These are phyloP conservation scores for Keithomyces neogunnii DNA, from an alignment of 2,329 filamentous ascomycete species.

Conservation along the genomic window DNA sequence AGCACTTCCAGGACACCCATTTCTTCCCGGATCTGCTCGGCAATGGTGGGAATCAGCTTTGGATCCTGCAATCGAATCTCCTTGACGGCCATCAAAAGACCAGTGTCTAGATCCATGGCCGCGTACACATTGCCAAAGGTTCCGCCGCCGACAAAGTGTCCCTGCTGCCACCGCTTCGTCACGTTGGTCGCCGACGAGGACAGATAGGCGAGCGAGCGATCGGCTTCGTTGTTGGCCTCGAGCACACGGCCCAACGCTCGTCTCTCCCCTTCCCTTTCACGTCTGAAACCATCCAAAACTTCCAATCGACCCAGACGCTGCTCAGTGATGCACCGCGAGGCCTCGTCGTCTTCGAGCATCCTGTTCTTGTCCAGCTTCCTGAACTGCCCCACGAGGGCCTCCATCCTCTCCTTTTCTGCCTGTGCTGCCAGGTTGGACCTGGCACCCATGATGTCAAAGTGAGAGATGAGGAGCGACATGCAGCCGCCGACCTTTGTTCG, in stretches of 20 bases:
- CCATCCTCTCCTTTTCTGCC: constrained; percentile 81
- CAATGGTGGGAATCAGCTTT: constrained; percentile 88
- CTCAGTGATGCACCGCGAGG: constrained; percentile 62
- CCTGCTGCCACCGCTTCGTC: constrained; percentile 94
- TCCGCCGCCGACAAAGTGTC: constrained; percentile 93
- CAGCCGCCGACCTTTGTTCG: constrained; percentile 88
- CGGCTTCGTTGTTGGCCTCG: constrained; percentile 91
- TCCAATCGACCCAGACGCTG: constrained; percentile 66
- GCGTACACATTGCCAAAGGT: constrained; percentile 97
- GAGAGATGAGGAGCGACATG: constrained; percentile 94
- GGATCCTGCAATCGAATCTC: constrained; percentile 96
- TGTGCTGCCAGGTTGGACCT: constrained; percentile 88
- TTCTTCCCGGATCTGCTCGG: constrained; percentile 89
- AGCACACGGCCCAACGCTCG: constrained; percentile 84
- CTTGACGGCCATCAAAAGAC: constrained; percentile 96
- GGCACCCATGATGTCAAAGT: constrained; percentile 98
- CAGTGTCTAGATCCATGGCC: constrained; percentile 93
- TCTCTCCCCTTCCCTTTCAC: constrained; percentile 73
- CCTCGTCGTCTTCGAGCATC: constrained; percentile 75
- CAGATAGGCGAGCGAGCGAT: constrained; percentile 86
- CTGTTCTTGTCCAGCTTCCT: constrained; percentile 70
- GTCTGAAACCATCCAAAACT: constrained; percentile 69
- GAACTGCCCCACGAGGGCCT: constrained; percentile 69
- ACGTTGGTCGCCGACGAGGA: constrained; percentile 93
- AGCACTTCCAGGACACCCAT: constrained; percentile 94